phyloP scores from a whole-genome alignment of 179 eudicot genomes.

The Pouteria campechiana region DNA sequence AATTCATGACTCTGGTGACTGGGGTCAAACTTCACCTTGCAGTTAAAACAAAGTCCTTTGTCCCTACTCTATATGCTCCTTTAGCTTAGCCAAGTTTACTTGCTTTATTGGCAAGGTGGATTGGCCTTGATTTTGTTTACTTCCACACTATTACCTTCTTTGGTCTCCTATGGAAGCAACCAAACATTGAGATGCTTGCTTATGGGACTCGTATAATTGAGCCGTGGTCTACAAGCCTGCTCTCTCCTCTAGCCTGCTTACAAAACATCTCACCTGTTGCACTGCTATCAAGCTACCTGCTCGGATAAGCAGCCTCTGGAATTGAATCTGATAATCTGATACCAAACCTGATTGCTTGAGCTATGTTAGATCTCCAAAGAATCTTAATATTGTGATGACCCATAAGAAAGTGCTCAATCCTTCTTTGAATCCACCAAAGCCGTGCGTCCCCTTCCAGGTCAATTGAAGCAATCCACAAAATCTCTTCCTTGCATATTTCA shows the following conservation, averaged over 20 bases:
- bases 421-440: background rate
- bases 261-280: background rate
- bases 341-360: background rate
- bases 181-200: too few relatives aligned
- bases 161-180: too few relatives aligned
- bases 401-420: background rate
- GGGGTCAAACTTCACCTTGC: conserved; percentile 4
- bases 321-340: background rate
- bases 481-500: background rate
- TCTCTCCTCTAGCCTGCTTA: background rate
- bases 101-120: too few relatives aligned
- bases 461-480: background rate
- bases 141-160: too few relatives aligned
- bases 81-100: background rate
- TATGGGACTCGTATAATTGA: background rate
- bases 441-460: background rate
- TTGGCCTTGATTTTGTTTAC: too few relatives aligned
- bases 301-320: background rate
- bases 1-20: background rate
- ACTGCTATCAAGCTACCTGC: background rate
- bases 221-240: background rate
- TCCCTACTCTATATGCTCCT: background rate
- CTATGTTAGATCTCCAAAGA: conserved; percentile 2
- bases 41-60: conserved; percentile 1
- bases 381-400: background rate